Conservation (phyloP, 495 filamentous ascomycete species). For the Penicillium malachiteum region DNA sequence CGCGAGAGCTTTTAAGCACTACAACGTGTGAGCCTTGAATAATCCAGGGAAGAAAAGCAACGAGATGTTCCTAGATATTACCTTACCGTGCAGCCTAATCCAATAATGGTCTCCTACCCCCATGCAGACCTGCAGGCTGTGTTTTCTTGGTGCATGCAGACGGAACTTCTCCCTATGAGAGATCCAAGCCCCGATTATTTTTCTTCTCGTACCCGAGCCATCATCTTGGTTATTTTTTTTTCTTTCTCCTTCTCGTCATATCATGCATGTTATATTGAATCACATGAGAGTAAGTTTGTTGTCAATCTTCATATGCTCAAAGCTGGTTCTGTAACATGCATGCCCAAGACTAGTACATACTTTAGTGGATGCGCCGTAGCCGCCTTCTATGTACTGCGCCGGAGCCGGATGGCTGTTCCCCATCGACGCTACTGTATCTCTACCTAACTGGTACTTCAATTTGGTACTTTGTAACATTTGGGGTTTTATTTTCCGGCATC, state of each 20-base stretch:
- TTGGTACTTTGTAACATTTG: not conserved
- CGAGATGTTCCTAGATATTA: not conserved
- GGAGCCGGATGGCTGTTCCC: not conserved
- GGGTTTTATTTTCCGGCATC: too few relatives aligned
- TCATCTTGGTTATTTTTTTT: too few relatives aligned
- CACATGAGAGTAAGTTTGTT: not conserved
- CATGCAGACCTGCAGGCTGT: constrained; percentile 1
- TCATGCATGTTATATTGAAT: too few relatives aligned
- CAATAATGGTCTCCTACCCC: not conserved
- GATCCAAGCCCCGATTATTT: too few relatives aligned
- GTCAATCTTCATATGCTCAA: not conserved
- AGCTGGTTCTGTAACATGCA: constrained; percentile 15
- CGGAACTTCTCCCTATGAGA: too few relatives aligned
- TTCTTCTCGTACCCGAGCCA: too few relatives aligned
- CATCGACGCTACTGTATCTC: constrained; percentile 1
- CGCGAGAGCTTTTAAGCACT: not conserved
- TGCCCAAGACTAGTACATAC: constrained; percentile 27
- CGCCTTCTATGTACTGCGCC: constrained; percentile 8
- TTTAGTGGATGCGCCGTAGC: constrained; percentile 30
- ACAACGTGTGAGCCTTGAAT: not conserved
- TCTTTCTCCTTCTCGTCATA: too few relatives aligned
- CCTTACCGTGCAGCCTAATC: constrained; percentile 11
- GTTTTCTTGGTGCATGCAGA: not conserved
- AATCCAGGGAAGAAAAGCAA: not conserved
- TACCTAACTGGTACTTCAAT: not conserved